phyloP scores from a whole-genome alignment of 2,329 filamentous ascomycete species.

The Thielaviopsis punctulata region DNA sequence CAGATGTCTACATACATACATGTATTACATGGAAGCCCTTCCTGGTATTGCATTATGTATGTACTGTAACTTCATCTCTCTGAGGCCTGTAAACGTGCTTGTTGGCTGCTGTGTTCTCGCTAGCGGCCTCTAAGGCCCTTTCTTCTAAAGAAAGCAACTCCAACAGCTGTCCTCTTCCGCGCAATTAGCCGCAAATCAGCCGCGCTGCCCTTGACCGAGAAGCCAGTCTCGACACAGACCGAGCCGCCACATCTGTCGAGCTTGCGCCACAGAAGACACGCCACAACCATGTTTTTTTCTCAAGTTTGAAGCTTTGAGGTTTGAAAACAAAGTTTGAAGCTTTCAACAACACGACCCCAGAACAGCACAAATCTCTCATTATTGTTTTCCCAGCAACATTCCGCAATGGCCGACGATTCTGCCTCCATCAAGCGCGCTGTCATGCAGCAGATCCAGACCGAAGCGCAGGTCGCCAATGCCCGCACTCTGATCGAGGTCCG shows the following conservation, averaged over 20 bases:
- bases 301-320: neutral
- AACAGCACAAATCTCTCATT: too few species aligned
- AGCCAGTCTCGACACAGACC: neutral
- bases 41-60: too few species aligned
- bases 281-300: neutral
- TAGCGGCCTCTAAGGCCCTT: neutral
- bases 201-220: neutral
- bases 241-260: neutral
- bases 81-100: neutral
- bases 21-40: too few species aligned
- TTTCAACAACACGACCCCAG: neutral
- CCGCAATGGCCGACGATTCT: slow-evolving; percentile 25
- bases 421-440: slow-evolving; percentile 41
- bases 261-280: neutral
- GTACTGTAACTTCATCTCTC: too few species aligned
- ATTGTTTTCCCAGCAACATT: neutral
- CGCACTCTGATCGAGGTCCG: slow-evolving; percentile 50
- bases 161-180: slow-evolving; percentile 10
- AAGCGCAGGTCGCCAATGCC: slow-evolving; percentile 50
- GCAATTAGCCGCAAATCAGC: slow-evolving; percentile 6
- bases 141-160: neutral
- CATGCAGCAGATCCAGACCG: slow-evolving; percentile 45
- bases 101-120: neutral
- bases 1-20: too few species aligned
- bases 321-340: neutral